A percentile compares a stretch with the other conserved stretches of the same genome.
Evolutionary conservation across 2,329 filamentous ascomycete species (phyloP).

Genomic region (Cytospora piceae): DNA sequence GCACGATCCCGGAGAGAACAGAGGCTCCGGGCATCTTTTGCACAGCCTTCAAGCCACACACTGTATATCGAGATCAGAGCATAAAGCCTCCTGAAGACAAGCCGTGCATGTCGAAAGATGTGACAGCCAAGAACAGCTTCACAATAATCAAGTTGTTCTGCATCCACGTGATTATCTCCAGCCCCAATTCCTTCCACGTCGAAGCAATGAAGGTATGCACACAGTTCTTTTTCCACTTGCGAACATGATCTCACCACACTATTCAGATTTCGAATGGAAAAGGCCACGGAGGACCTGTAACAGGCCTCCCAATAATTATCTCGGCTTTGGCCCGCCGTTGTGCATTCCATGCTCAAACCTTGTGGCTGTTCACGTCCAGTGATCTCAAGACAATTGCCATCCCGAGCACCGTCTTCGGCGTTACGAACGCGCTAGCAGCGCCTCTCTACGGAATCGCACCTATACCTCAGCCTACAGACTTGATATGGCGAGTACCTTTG

Average conservation of each 20-base stretch:
- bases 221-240: neutral
- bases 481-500: conserved; percentile 21
- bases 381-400: conserved; percentile 27
- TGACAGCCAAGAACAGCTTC: no score
- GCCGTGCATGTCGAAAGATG: no score
- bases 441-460: neutral
- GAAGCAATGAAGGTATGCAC: neutral
- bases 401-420: conserved; percentile 20
- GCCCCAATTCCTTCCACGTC: no score
- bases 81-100: no score
- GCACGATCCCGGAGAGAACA: no score
- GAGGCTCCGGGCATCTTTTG: no score
- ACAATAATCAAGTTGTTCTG: no score
- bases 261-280: neutral
- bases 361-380: conserved; percentile 26
- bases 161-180: no score
- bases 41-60: no score
- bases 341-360: neutral
- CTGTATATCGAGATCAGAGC: no score
- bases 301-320: neutral
- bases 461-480: neutral
- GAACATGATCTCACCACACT: neutral
- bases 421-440: conserved; percentile 18
- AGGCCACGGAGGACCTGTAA: no score
- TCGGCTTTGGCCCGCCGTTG: neutral